Base-by-base conservation (phyloP, 2,329 filamentous ascomycete species). In the Endocalyx cinctus region DNA sequence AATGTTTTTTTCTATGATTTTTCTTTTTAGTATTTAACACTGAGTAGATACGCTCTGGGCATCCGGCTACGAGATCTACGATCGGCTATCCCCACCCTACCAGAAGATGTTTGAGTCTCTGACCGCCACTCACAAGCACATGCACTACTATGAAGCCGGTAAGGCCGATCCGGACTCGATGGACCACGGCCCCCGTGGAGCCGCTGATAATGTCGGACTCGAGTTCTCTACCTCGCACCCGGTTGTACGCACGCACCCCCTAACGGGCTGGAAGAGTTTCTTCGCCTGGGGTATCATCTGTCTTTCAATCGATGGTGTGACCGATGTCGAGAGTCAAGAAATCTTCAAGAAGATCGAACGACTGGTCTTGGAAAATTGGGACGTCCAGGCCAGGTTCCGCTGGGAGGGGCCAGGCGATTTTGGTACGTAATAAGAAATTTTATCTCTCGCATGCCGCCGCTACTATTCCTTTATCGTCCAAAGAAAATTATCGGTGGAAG, bases 21-120 rank as follows among this genome's bases (percentile, higher is more conserved):
- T n/a, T n/a, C n/a, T n/a, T n/a, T n/a, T n/a, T n/a, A n/a, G n/a
- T n/a, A n/a, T n/a, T n/a, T n/a, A n/a, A n/a, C n/a, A n/a, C n/a
- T n/a, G n/a, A n/a, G n/a, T n/a, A n/a, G 42, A 80, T 47, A 78
- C 77, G 10, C 64, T 81, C 5, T 81, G 76, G 74, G 76, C 75
- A 0, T 77, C 72, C 1, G 75, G 74, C 2, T 80, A 80, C 42
- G 76, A 79, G 33, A 48, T 77, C 12, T 79, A 75, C 35, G 75
- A 79, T 46, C 64, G 72, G 5, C 59, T 78, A 27, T 72, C 67
- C 2, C 50, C 58, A 8, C 56, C 70, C 0, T 72, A 72, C 39
- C 68, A 69, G 40, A 60, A 62, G 28, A 72, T 77, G 47, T 59
- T 77, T 18, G 72, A 77, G 36, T 52, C 57, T 0, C 47, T 77